Evolutionary conservation across 2,329 filamentous ascomycete species (phyloP), one percentile per base, ranked within the genome.

Genomic region (Mariannaea sp.): DNA sequence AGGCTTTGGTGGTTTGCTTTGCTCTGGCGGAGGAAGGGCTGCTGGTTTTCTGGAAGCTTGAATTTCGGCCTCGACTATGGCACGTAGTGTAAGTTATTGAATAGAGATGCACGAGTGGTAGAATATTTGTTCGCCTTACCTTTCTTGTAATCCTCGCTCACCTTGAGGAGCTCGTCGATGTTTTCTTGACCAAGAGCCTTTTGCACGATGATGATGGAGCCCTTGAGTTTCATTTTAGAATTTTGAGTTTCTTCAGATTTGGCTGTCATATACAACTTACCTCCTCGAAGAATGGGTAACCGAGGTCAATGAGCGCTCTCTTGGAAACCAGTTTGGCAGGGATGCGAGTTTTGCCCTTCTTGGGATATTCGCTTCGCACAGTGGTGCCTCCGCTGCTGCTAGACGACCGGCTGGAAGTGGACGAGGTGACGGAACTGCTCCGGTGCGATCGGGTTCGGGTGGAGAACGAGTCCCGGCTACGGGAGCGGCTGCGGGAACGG

Each of bases 291-390:
- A 86, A 97, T 0, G 90, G 90, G 71, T 96, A 96, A 10, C 89
- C 88, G 12, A 96, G 78, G 59, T 96, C 90, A 57, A 89, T 86
- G 27, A 97, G 82, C 2, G 90, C 92, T 56, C 87, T 81, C 69
- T 89, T 88, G 59, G 89, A 89, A 12, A 95, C 90, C 55, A 96
- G 78, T 51, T 88, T 83, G 54, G 84, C 85, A 1, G 92, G 92
- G 70, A 97, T 92, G 63, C 89, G 85, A 12, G 92, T 97, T 80
- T 92, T 96, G 65, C 92, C 92, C 71, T 88, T 92, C 75, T 89
- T 89, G 8, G 88, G 88, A 59, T 89, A 90, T 52, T 86, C 81
- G 71, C 76, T 83, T 65, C 76, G 79, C n/a, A 79, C 70, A 8
- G 78, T 78, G 2, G 79, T 81, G 19, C 76, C 77, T 16, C 76